phyloP scores from a whole-genome alignment of 495 filamentous ascomycete species.

The Ascodesmis nigricans region DNA sequence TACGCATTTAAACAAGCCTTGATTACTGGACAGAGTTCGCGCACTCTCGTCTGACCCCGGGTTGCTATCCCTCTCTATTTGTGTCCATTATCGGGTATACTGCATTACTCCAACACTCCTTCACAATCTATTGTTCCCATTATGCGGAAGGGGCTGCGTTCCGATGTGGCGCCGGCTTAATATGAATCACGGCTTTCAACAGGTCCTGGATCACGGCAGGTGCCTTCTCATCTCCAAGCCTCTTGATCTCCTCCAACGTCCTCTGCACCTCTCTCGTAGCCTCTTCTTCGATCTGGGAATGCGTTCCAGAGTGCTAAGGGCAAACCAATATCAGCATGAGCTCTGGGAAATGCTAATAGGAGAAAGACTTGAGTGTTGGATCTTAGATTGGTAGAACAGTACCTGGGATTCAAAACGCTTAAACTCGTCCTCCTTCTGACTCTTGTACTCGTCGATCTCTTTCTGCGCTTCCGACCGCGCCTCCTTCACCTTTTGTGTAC shows the following conservation, averaged over 20 bases:
- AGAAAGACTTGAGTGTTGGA: too few species aligned
- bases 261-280: conserved; percentile 60
- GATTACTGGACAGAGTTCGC: too few species aligned
- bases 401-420: conserved; percentile 90
- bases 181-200: conserved; percentile 53
- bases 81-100: too few species aligned
- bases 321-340: too few species aligned
- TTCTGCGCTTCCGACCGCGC: conserved; percentile 89
- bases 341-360: too few species aligned
- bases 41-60: too few species aligned
- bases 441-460: conserved; percentile 87
- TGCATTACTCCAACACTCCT: too few species aligned
- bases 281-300: conserved; percentile 69
- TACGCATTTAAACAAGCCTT: too few species aligned
- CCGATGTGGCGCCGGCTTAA: conserved; percentile 35
- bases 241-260: conserved; percentile 63
- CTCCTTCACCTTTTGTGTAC: conserved; percentile 90
- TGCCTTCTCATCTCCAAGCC: conserved; percentile 53
- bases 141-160: too few species aligned
- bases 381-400: conserved; percentile 17
- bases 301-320: conserved; percentile 59
- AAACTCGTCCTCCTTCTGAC: conserved; percentile 79
- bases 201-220: conserved; percentile 61
- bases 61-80: too few species aligned
- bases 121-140: too few species aligned